Conservation (phyloP, 2,329 filamentous ascomycete species). For the Claviceps sp. region DNA sequence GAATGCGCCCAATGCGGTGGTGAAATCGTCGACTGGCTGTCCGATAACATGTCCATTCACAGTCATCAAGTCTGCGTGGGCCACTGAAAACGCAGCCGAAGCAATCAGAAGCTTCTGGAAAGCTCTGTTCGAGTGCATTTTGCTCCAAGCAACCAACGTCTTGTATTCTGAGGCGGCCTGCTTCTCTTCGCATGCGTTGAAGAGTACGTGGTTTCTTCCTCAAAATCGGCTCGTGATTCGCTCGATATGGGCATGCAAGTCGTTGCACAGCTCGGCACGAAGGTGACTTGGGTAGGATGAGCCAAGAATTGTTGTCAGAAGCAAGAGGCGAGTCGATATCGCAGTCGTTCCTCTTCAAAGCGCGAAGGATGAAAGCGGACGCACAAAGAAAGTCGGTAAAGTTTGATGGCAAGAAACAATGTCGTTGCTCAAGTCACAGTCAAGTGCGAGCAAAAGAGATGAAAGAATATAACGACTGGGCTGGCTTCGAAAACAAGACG, state of each 20-base stretch:
- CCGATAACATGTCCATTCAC: constrained; percentile 8
- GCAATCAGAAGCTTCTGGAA: constrained; percentile 35
- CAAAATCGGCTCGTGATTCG: not conserved
- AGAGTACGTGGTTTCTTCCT: not conserved
- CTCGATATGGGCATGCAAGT: not conserved
- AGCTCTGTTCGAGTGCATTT: constrained; percentile 34
- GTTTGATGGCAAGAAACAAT: not conserved
- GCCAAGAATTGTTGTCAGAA: not conserved
- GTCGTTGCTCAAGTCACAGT: not conserved
- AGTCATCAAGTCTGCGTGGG: constrained; percentile 27
- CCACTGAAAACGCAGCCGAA: constrained; percentile 31
- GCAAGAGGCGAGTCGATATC: not conserved
- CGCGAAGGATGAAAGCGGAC: not conserved
- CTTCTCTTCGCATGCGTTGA: not conserved
- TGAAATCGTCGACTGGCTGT: constrained; percentile 10
- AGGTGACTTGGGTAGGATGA: not conserved
- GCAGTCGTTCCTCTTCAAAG: not conserved
- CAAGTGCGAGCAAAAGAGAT: not conserved
- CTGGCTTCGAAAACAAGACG: not conserved
- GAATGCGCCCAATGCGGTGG: not conserved
- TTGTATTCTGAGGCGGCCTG: not conserved
- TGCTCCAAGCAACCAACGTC: not conserved
- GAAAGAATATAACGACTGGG: not conserved
- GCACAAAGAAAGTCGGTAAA: not conserved
- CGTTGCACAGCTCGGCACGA: not conserved